Percentiles rank a stretch among this genome's conserved stretches.
Conservation (phyloP, 192 early-diverging fungal genomes). For the Coemansia interrupta region DNA sequence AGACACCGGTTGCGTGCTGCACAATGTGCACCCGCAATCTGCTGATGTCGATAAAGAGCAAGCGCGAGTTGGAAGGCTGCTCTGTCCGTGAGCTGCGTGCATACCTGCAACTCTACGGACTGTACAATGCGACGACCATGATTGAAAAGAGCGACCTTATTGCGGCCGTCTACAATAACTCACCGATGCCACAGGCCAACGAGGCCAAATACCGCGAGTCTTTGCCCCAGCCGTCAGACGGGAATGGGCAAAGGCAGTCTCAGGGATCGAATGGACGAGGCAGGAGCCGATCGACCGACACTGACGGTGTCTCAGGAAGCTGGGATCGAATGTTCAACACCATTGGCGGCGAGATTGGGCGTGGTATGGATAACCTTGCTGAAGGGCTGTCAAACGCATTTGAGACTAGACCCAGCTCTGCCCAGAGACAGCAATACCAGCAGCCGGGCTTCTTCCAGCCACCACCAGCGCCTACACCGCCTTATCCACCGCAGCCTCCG, state of each 20-base stretch:
- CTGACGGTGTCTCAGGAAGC: slow-evolving; percentile 5
- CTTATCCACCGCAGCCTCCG: slow-evolving; percentile 2
- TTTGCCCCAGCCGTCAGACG: slow-evolving; percentile 29
- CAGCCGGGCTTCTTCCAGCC: slow-evolving; percentile 1
- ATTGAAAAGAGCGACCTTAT: slow-evolving; percentile 48
- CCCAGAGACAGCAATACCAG: not conserved
- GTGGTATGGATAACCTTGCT: slow-evolving; percentile 29
- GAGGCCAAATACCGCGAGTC: slow-evolving; percentile 33
- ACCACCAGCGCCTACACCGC: not conserved
- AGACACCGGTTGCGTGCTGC: slow-evolving; percentile 29
- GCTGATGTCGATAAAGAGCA: slow-evolving; percentile 34
- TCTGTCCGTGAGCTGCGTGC: slow-evolving; percentile 39
- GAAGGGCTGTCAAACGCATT: slow-evolving; percentile 21
- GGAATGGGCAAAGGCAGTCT: not conserved
- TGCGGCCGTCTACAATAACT: slow-evolving; percentile 33
- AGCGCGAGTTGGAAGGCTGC: slow-evolving; percentile 18
- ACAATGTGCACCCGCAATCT: slow-evolving; percentile 42
- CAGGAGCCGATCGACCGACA: slow-evolving; percentile 4
- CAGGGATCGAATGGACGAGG: not conserved
- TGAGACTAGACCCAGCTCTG: slow-evolving; percentile 8
- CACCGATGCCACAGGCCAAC: slow-evolving; percentile 42
- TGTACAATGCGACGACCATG: slow-evolving; percentile 36
- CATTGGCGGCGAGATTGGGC: slow-evolving; percentile 44
- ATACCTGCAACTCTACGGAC: slow-evolving; percentile 34
- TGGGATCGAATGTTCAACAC: slow-evolving; percentile 48